Evolutionary conservation across 768 basidiomycete species (phyloP), one percentile per base, ranked within the genome.

Genomic region (Pleurotus giganteus): DNA sequence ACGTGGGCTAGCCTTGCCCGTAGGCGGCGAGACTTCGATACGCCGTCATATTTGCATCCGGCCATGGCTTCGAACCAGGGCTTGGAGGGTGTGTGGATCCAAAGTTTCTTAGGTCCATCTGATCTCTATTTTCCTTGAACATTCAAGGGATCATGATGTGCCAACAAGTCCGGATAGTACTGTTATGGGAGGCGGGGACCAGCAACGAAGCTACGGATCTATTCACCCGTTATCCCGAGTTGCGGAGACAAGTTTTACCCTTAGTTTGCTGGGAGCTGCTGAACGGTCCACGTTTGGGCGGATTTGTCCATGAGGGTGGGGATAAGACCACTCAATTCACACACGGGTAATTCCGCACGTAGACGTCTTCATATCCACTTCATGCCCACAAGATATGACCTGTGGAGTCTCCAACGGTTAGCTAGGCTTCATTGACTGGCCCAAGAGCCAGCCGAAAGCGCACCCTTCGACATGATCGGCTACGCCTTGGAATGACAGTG

Each of bases 1-100:
- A 19, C 49, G 49, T 51, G 49, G 34, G 34, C n/a, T 37, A 12
- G 12, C 49, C 17, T 34, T 7, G 34, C 31, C 24, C 31, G 36
- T 36, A n/a, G n/a, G 9, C 49, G 49, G 49, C 49, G 34, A 51
- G 49, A 51, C 34, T 26, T 23, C 49, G 49, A 34, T 34, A 51
- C 37, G 49, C 24, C 49, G 49, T n/a, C 37, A 51, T 51, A 17
- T 36, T 19, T 51, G n/a, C 27, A 27, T 24, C 46, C 26, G 15
- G 46, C 29, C 24, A 31, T 47, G 46, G 8, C 15, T 47, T 47
- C 46, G n/a, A 12, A 34, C 34, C 34, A 51, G 34, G 49, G 49
- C 31, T 51, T 51, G 49, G 31, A 47, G 34, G 13, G 21, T 37
- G 49, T 32, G 49, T 51, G 49, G 39, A 19, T 13, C 19, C 19